Base-by-base conservation (phyloP, 495 filamentous ascomycete genomes). In the Penicillium flavigenum region DNA sequence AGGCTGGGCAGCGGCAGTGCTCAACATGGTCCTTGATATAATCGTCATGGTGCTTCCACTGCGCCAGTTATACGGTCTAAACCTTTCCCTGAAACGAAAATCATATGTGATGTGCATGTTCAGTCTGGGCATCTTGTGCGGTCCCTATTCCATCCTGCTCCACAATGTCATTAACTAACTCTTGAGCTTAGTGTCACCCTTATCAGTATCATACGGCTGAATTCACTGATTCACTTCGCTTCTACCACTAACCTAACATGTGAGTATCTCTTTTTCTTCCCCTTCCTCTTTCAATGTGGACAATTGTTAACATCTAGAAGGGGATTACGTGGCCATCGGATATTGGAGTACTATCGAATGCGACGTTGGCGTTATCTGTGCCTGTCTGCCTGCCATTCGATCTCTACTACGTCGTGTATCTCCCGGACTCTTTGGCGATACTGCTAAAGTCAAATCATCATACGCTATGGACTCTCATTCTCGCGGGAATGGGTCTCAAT, bases 1-100 rank as follows among this genome's bases (percentile, higher is more conserved):
- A n/a, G 76, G 65, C 2, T 76, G 71, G 68, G 60, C 70, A 16
- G 62, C 73, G 20, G 70, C 77, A 1, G 64, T 56, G 9, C 60
- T 83, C 51, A 80, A 77, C 49, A 76, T 85, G 34, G 47, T 73
- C 3, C 63, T 81, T 1, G 81, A 85, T 56, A 44, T 78, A 0
- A 61, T 72, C 47, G 75, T 80, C 46, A 68, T 85, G 60, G 47
- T 67, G 1, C 63, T 87, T 45, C 72, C 74, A 16, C 45, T 77
- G 12, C 60, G 50, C 17, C 63, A 75, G 48, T 62, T 77, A 5
- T 63, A 64, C 42, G 48, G 65, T 19, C 54, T 76, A 3, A 69
- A 68, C 27, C 64, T 76, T 27, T 66, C 63, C 11, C 12, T 53
- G 19, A 56, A 56, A 22, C 72, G 69, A 56, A 77, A 76, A 59